These are phyloP conservation scores for Calocera cornea DNA, from an alignment of 768 basidiomycete species.

Conservation along the genomic window DNA sequence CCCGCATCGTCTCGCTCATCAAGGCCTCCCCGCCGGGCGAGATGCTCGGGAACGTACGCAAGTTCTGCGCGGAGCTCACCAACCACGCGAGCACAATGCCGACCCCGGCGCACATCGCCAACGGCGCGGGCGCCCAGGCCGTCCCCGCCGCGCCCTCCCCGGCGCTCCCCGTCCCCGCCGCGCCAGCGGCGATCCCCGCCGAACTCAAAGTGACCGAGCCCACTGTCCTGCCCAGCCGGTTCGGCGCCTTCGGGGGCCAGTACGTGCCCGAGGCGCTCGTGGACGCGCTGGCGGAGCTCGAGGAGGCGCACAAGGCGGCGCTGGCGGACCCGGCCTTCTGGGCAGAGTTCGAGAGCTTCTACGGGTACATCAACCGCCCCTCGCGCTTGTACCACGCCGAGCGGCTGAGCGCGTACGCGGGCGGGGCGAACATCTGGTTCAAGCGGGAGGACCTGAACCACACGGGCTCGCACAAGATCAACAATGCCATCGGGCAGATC, in stretches of 20 bases:
- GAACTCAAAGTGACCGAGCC: conserved; percentile 26
- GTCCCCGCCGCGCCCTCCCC: conserved; percentile 12
- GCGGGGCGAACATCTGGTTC: conserved; percentile 93
- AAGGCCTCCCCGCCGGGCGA: conserved; percentile 38
- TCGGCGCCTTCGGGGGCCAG: conserved; percentile 93
- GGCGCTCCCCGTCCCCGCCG: conserved; percentile 13
- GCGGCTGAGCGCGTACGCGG: conserved; percentile 74
- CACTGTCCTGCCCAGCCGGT: conserved; percentile 57
- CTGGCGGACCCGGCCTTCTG: conserved; percentile 79
- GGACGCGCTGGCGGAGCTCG: conserved; percentile 76
- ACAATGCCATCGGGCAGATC: conserved; percentile 98
- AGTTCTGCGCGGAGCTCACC: conserved; percentile 61
- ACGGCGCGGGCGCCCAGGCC: conserved; percentile 18
- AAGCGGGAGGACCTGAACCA: conserved; percentile 96
- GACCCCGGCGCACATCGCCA: conserved; percentile 13
- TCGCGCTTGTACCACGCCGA: conserved; percentile 85
- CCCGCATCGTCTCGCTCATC: conserved; percentile 68
- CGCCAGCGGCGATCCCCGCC: conserved; percentile 24
- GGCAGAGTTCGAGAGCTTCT: conserved; percentile 79
- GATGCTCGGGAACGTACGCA: conserved; percentile 43
- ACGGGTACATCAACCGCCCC: conserved; percentile 89
- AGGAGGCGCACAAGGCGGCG: conserved; percentile 79
- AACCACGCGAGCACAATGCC: conserved; percentile 25
- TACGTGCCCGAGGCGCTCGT: conserved; percentile 96
- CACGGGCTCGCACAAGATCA: conserved; percentile 98